These are phyloP conservation scores for Rhynchosporium secalis DNA, from an alignment of 2,329 filamentous ascomycete genomes.

Conservation along the genomic window DNA sequence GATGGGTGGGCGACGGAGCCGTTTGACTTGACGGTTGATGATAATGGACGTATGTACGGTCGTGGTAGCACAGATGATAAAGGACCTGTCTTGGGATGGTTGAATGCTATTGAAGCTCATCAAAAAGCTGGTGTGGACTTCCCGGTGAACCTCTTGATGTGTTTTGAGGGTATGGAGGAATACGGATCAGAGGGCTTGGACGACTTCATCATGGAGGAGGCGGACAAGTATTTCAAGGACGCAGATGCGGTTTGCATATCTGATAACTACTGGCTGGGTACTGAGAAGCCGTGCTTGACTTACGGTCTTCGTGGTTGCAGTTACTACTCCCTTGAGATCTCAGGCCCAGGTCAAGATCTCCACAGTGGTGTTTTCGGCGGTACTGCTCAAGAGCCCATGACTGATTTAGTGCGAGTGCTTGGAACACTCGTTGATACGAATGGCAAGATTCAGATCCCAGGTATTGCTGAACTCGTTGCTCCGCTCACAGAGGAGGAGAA, in stretches of 20 bases:
- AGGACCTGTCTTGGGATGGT: slow-evolving; percentile 93
- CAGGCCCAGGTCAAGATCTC: slow-evolving; percentile 87
- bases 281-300: slow-evolving; percentile 96
- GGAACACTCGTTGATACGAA: slow-evolving; percentile 82
- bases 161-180: slow-evolving; percentile 99
- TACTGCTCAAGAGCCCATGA: slow-evolving; percentile 97
- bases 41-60: slow-evolving; percentile 93
- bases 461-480: slow-evolving; percentile 89
- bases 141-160: slow-evolving; percentile 97
- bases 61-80: slow-evolving; percentile 97
- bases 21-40: slow-evolving; percentile 83
- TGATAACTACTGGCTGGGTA: slow-evolving; percentile 99
- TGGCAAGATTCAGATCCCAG: slow-evolving; percentile 93
- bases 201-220: slow-evolving; percentile 88
- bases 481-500: slow-evolving; percentile 85
- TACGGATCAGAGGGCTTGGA: slow-evolving; percentile 96
- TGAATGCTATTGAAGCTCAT: slow-evolving; percentile 97
- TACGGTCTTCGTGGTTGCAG: slow-evolving; percentile 97
- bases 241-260: slow-evolving; percentile 97
- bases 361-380: slow-evolving; percentile 98
- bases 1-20: slow-evolving; percentile 97
- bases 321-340: slow-evolving; percentile 92
- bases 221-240: slow-evolving; percentile 92
- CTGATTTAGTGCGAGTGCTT: slow-evolving; percentile 82
- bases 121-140: slow-evolving; percentile 92